phyloP scores from a whole-genome alignment of 306 rosid species.

The Dicorynia guianensis region DNA sequence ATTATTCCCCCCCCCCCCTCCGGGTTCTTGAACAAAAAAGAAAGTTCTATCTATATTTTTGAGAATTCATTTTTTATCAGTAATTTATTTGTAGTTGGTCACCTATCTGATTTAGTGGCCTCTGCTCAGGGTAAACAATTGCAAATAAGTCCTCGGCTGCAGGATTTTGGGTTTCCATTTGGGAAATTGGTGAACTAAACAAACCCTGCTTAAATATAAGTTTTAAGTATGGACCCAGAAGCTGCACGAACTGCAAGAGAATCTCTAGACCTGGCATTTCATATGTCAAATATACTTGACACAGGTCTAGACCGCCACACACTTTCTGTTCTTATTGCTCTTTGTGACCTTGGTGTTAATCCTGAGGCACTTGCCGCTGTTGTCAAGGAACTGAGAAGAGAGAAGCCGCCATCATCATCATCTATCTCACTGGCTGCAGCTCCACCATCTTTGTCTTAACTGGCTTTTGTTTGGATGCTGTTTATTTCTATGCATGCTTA shows the following conservation, averaged over 20 bases:
- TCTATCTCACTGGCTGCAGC: slow-evolving; percentile 1
- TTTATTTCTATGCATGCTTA: neutral
- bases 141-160: too few relatives aligned
- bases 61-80: neutral
- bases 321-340: slow-evolving; percentile 61
- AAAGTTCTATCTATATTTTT: too few relatives aligned
- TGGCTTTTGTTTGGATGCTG: neutral
- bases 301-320: slow-evolving; percentile 60
- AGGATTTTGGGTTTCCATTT: neutral
- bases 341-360: slow-evolving; percentile 59
- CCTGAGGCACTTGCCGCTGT: slow-evolving; percentile 58
- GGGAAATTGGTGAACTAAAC: neutral
- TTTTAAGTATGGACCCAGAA: slow-evolving; percentile 46
- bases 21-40: too few relatives aligned
- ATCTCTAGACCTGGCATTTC: slow-evolving; percentile 60
- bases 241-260: slow-evolving; percentile 57
- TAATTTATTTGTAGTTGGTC: neutral
- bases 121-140: neutral
- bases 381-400: slow-evolving; percentile 55
- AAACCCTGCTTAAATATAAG: too few relatives aligned
- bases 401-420: slow-evolving; percentile 1
- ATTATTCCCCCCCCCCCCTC: too few relatives aligned
- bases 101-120: neutral
- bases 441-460: neutral
- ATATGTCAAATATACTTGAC: slow-evolving; percentile 52